phyloP scores from a whole-genome alignment of 805 yeast species.

The Isabelozyma pseudorhagii region DNA sequence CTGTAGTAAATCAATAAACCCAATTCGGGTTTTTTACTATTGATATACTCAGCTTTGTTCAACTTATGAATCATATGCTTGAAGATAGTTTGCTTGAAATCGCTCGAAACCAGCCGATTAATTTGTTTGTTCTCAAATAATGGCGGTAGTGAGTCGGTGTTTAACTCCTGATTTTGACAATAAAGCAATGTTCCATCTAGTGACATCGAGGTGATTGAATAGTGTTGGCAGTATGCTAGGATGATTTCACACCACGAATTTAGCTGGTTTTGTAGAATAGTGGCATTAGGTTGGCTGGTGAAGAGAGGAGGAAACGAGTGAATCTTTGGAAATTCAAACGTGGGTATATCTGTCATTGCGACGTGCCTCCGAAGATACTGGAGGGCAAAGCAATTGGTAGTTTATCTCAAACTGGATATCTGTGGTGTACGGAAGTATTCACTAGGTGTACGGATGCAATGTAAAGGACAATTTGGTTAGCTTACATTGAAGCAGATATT shows the following conservation, averaged over 20 bases:
- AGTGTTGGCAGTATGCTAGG: slow-evolving; percentile 54
- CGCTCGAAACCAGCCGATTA: slow-evolving; percentile 51
- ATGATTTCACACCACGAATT: slow-evolving; percentile 74
- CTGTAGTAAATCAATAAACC: slow-evolving; percentile 63
- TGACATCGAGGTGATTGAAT: slow-evolving; percentile 36
- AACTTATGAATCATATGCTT: slow-evolving; percentile 48
- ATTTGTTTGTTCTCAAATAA: slow-evolving; percentile 53
- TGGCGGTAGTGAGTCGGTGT: slow-evolving; percentile 19
- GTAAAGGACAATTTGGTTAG: background rate
- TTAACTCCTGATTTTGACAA: slow-evolving; percentile 20
- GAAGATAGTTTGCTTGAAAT: slow-evolving; percentile 55
- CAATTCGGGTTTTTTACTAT: slow-evolving; percentile 51
- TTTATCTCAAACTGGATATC: too few species aligned
- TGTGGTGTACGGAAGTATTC: background rate
- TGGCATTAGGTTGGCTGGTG: slow-evolving; percentile 82
- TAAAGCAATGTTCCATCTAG: slow-evolving; percentile 26
- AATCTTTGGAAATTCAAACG: slow-evolving; percentile 39
- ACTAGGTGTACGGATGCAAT: background rate
- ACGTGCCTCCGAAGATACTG: too few species aligned
- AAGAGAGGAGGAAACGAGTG: slow-evolving; percentile 82
- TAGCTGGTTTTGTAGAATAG: slow-evolving; percentile 73
- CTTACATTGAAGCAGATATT: background rate
- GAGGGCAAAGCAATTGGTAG: too few species aligned
- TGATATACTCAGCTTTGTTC: slow-evolving; percentile 56
- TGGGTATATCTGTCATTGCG: background rate